phyloP scores from a whole-genome alignment of 2,329 filamentous ascomycete genomes.

The Fusarium bulbicola region DNA sequence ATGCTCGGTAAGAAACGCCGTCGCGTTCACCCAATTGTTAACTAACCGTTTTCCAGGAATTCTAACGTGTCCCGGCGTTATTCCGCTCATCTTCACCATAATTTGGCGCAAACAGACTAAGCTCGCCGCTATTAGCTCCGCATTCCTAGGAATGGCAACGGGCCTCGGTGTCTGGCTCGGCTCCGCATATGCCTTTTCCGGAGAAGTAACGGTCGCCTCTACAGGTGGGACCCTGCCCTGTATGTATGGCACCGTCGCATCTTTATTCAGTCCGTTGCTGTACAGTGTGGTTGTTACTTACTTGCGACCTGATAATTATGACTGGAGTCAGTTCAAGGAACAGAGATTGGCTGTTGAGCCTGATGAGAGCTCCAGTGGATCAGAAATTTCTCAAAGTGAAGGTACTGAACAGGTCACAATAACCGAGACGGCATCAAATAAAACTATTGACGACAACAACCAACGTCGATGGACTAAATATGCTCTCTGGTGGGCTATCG shows the following conservation, averaged over 20 bases:
- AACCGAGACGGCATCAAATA: neutral
- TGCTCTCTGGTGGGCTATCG: neutral
- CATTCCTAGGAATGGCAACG: neutral
- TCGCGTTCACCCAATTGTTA: neutral
- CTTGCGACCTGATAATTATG: neutral
- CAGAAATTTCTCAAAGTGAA: neutral
- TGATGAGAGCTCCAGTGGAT: rapidly evolving
- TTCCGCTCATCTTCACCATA: neutral
- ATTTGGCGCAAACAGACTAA: neutral
- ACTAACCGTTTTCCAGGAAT: neutral
- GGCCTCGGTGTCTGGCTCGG: neutral
- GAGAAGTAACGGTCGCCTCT: neutral
- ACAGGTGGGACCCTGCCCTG: neutral
- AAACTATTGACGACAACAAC: rapidly evolving
- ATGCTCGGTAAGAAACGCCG: neutral
- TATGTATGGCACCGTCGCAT: neutral
- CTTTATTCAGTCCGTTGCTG: neutral
- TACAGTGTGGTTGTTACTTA: neutral
- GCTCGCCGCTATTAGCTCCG: neutral
- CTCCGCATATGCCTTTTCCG: neutral
- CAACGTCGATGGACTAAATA: neutral
- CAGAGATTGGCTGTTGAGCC: neutral
- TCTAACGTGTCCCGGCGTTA: neutral
- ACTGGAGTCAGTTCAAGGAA: neutral
- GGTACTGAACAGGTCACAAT: rapidly evolving